phyloP scores from a whole-genome alignment of 768 basidiomycete species.

The Neoboletus brunneissimus region DNA sequence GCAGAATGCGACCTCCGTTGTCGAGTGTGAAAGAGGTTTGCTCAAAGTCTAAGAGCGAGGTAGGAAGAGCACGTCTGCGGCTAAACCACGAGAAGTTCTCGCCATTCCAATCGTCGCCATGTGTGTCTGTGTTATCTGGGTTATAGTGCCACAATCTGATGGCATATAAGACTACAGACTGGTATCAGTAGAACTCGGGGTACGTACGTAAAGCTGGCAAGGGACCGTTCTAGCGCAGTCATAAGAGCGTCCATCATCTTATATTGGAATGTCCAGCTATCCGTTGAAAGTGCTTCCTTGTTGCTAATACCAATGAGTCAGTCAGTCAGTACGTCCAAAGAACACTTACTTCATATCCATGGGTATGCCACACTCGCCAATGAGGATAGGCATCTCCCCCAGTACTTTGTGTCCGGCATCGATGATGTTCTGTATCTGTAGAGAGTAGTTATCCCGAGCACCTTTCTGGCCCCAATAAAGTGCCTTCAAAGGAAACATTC shows the following conservation, averaged over 20 bases:
- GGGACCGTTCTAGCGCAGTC: constrained; percentile 70
- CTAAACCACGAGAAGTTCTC: constrained; percentile 98
- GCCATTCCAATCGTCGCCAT: constrained; percentile 91
- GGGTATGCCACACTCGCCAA: constrained; percentile 93
- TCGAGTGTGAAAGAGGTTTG: constrained; percentile 73
- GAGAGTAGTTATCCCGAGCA: constrained; percentile 74
- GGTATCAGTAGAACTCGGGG: background rate
- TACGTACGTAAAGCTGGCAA: constrained; percentile 84
- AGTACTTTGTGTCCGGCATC: constrained; percentile 64
- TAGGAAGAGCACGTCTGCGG: constrained; percentile 52
- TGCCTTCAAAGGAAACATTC: constrained; percentile 75
- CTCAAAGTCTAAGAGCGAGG: constrained; percentile 51
- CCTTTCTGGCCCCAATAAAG: constrained; percentile 89
- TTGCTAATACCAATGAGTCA: constrained; percentile 41
- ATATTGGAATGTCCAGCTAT: constrained; percentile 78
- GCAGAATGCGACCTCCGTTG: constrained; percentile 75
- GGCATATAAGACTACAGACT: background rate
- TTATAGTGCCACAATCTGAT: constrained; percentile 93
- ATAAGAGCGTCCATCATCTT: constrained; percentile 96
- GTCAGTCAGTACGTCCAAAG: background rate
- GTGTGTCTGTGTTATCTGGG: constrained; percentile 71
- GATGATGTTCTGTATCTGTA: constrained; percentile 81
- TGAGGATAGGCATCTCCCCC: constrained; percentile 78
- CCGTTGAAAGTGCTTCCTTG: constrained; percentile 65
- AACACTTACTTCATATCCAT: constrained; percentile 92